Conservation (phyloP, 2,329 filamentous ascomycete genomes). For the Clarireedia sp. region DNA sequence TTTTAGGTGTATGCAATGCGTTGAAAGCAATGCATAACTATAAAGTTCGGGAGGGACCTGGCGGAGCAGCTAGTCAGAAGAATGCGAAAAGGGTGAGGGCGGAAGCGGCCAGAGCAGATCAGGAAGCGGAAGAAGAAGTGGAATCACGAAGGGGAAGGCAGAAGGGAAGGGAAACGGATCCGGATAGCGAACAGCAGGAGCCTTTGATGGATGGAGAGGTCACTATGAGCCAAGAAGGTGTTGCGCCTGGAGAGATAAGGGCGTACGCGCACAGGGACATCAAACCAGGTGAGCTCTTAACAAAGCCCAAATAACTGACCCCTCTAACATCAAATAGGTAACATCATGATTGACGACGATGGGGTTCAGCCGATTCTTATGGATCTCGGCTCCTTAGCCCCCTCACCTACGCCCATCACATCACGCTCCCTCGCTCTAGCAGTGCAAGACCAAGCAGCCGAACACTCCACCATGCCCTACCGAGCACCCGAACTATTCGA, state of each 20-base stretch:
- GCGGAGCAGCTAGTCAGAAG: constrained; percentile 39
- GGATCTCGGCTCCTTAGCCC: constrained; percentile 89
- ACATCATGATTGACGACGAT: constrained; percentile 96
- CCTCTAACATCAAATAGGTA: constrained; percentile 43
- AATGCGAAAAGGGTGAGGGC: constrained; percentile 36
- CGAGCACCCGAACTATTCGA: constrained; percentile 96
- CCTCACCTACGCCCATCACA: constrained; percentile 81
- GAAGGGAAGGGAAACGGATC: constrained; percentile 40
- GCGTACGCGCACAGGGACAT: constrained; percentile 95
- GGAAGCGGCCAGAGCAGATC: constrained; percentile 32
- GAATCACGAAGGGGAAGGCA: constrained; percentile 35
- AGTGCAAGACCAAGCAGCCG: constrained; percentile 87
- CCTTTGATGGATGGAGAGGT: constrained; percentile 78
- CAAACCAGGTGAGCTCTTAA: constrained; percentile 66
- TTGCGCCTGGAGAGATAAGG: constrained; percentile 58
- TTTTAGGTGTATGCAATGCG: constrained; percentile 84
- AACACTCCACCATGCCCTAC: constrained; percentile 98
- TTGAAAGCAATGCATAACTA: constrained; percentile 90
- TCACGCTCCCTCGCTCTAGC: constrained; percentile 84
- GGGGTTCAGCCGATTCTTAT: constrained; percentile 87
- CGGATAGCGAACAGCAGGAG: constrained; percentile 67
- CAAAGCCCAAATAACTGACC: neutral
- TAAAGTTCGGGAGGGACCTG: constrained; percentile 53
- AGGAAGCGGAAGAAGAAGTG: constrained; percentile 33
- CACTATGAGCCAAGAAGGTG: constrained; percentile 56